These are phyloP conservation scores for Aspergillus neoniger DNA, from an alignment of 2,329 filamentous ascomycete genomes.

Conservation along the genomic window DNA sequence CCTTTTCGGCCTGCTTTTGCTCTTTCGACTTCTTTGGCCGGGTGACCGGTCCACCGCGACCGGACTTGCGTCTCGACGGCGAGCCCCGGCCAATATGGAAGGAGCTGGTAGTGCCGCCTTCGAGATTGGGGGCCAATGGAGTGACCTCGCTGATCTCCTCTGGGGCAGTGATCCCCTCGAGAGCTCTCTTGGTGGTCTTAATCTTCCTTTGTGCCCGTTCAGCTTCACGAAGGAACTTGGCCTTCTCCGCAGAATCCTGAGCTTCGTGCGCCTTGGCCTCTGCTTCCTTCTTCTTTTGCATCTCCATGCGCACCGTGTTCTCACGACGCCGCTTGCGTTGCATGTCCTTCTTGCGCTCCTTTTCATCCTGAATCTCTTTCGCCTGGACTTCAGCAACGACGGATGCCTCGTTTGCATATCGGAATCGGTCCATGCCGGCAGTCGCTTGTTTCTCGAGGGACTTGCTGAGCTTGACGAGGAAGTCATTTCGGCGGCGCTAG, in stretches of 20 bases:
- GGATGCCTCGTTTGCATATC: conserved; percentile 73
- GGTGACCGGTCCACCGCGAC: conserved; percentile 53
- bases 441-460: conserved; percentile 68
- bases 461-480: conserved; percentile 58
- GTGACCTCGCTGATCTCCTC: conserved; percentile 74
- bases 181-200: conserved; percentile 80
- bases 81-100: conserved; percentile 69
- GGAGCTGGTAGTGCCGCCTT: conserved; percentile 81
- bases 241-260: conserved; percentile 78
- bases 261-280: conserved; percentile 75
- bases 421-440: conserved; percentile 73
- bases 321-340: conserved; percentile 93
- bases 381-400: conserved; percentile 85
- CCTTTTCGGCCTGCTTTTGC: conserved; percentile 69
- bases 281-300: conserved; percentile 77
- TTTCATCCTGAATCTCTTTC: conserved; percentile 88
- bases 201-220: conserved; percentile 92
- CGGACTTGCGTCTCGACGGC: conserved; percentile 55
- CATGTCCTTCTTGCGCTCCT: conserved; percentile 99
- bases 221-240: conserved; percentile 79
- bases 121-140: conserved; percentile 74
- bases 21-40: conserved; percentile 86
- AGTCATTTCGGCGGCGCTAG: conserved; percentile 61
- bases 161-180: conserved; percentile 75
- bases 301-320: conserved; percentile 88